phyloP scores from a whole-genome alignment of 176 grass and related monocot genomes.

The Bolboschoenus planiculmis region DNA sequence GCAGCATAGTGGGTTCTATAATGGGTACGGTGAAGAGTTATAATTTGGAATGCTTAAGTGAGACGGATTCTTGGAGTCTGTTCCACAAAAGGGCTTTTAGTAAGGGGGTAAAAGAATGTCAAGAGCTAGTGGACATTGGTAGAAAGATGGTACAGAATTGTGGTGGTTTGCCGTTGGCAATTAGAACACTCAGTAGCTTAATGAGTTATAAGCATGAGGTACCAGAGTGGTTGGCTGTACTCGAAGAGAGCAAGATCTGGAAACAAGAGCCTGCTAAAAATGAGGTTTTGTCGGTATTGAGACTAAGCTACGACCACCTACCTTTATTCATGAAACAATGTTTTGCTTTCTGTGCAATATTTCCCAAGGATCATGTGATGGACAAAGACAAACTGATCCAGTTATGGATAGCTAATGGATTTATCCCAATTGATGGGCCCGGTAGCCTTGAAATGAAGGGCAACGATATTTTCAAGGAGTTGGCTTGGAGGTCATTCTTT shows the following conservation, averaged over 20 bases:
- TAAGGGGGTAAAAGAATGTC: background rate
- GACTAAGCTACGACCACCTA: conserved; percentile 26
- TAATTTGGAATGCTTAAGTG: background rate
- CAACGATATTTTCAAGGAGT: conserved; percentile 4
- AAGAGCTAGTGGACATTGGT: background rate
- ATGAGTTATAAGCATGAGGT: conserved; percentile 23
- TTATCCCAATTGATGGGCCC: background rate
- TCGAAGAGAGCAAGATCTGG: background rate
- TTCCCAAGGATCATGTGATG: conserved; percentile 15
- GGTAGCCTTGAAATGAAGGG: background rate
- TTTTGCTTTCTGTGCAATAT: conserved; percentile 24
- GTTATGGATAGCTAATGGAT: conserved; percentile 23
- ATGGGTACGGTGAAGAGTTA: background rate
- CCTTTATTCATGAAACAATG: background rate
- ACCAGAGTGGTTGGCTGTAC: conserved; percentile 9
- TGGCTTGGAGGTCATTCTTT: conserved; percentile 23
- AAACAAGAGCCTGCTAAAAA: background rate
- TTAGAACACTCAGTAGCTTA: conserved; percentile 21
- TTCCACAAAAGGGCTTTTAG: conserved; percentile 31
- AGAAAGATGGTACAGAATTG: conserved; percentile 24
- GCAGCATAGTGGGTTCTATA: background rate
- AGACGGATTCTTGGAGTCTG: conserved; percentile 21
- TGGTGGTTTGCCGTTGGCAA: conserved; percentile 27
- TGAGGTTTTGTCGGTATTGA: conserved; percentile 11
- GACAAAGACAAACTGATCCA: conserved; percentile 19